These are phyloP conservation scores for Clonostachys chloroleuca DNA, from an alignment of 2,329 filamentous ascomycete species.

Conservation along the genomic window DNA sequence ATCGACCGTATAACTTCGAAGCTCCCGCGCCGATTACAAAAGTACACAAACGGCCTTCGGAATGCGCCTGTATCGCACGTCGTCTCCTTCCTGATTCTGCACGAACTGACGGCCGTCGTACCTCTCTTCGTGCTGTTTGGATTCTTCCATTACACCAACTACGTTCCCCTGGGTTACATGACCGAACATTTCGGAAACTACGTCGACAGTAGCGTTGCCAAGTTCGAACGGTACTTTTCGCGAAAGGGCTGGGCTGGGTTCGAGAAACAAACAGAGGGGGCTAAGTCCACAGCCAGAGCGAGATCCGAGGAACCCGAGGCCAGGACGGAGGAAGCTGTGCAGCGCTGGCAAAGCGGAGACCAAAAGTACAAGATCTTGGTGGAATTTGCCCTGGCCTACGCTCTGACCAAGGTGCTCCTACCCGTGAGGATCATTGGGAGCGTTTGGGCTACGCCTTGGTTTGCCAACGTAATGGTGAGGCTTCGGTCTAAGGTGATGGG, in stretches of 20 bases:
- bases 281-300: no score
- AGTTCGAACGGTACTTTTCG: slow-evolving; percentile 73
- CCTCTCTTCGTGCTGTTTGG: slow-evolving; percentile 73
- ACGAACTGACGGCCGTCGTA: slow-evolving; percentile 85
- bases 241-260: slow-evolving; percentile 79
- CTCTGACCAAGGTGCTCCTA: slow-evolving; percentile 80
- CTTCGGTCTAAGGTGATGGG: slow-evolving; percentile 1
- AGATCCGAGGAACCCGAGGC: slow-evolving; percentile 12
- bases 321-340: slow-evolving; percentile 15
- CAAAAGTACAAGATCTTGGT: slow-evolving; percentile 52
- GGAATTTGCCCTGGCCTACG: slow-evolving; percentile 83
- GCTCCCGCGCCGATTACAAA: slow-evolving; percentile 63
- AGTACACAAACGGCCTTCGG: slow-evolving; percentile 65
- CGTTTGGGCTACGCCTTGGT: slow-evolving; percentile 89
- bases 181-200: slow-evolving; percentile 42
- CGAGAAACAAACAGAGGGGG: slow-evolving; percentile 14
- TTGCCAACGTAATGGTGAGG: slow-evolving; percentile 63
- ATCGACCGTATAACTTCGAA: slow-evolving; percentile 42
- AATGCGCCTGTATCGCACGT: slow-evolving; percentile 79
- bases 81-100: slow-evolving; percentile 80
- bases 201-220: slow-evolving; percentile 59
- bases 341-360: slow-evolving; percentile 31
- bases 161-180: slow-evolving; percentile 59
- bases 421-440: slow-evolving; percentile 73
- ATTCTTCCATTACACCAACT: slow-evolving; percentile 75